phyloP scores from a whole-genome alignment of 495 filamentous ascomycete species.

The Penicillium roqueforti region DNA sequence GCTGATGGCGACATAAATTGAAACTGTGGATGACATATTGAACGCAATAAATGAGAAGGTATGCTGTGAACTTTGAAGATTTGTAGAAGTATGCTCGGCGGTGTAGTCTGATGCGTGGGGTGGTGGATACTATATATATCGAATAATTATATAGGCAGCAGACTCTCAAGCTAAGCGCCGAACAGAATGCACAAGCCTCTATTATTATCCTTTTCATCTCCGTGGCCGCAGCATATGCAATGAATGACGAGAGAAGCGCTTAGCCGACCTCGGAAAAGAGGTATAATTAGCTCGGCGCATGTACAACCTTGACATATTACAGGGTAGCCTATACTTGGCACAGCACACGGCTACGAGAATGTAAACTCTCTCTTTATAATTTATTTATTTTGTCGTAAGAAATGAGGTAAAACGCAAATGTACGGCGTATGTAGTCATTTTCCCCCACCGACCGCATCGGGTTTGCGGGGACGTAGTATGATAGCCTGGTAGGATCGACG shows the following conservation, averaged over 20 bases:
- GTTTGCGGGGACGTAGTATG: constrained; percentile 4
- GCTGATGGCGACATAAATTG: background rate
- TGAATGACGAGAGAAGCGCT: background rate
- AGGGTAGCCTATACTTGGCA: background rate
- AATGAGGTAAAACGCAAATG: background rate
- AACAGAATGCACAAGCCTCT: background rate
- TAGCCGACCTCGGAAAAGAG: background rate
- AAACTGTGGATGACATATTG: background rate
- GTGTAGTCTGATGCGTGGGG: background rate
- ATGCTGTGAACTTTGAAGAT: background rate
- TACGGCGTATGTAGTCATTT: background rate
- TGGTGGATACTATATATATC: no score
- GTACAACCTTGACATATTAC: no score
- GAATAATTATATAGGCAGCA: background rate
- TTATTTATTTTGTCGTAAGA: background rate
- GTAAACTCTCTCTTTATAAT: background rate
- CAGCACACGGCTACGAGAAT: background rate
- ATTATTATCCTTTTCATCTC: background rate
- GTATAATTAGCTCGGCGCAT: background rate
- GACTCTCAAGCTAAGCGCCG: background rate
- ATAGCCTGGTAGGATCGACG: constrained; percentile 1
- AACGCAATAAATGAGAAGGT: background rate
- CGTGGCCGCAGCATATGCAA: background rate
- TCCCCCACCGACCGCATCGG: constrained; percentile 4
- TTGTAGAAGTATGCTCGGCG: no score